A percentile compares a stretch with the other conserved stretches of the same genome.
phyloP scores from a whole-genome alignment of 2,329 filamentous ascomycete species.

The Delphinella strobiligena region DNA sequence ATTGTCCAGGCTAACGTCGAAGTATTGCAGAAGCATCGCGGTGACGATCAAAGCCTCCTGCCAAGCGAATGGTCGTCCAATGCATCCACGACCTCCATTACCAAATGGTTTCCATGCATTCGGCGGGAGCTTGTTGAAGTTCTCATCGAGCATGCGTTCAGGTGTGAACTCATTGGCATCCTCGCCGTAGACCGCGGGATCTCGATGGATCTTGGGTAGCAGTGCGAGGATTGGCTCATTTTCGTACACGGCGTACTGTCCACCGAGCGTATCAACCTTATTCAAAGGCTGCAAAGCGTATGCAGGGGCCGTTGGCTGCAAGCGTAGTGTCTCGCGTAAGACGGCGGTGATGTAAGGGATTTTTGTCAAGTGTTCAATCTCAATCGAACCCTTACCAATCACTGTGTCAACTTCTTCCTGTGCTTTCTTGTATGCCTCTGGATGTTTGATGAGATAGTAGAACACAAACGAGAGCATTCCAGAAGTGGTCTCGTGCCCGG shows the following conservation, averaged over 20 bases:
- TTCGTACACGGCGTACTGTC: conserved; percentile 48
- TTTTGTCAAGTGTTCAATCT: conserved; percentile 49
- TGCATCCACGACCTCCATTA: conserved; percentile 57
- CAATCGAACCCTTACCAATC: conserved; percentile 45
- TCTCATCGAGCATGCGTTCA: conserved; percentile 59
- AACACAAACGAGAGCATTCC: conserved; percentile 54
- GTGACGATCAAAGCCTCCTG: conserved; percentile 55
- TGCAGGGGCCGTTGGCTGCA: conserved; percentile 45
- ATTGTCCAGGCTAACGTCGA: conserved; percentile 53
- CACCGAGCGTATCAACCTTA: conserved; percentile 40
- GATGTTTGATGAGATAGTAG: conserved; percentile 53
- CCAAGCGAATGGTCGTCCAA: conserved; percentile 63
- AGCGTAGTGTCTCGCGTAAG: conserved; percentile 53
- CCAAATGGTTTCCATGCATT: conserved; percentile 50
- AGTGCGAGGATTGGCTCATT: conserved; percentile 40
- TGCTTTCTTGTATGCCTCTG: conserved; percentile 45
- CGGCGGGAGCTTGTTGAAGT: conserved; percentile 39
- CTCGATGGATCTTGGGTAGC: conserved; percentile 45
- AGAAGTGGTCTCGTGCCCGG: conserved; percentile 60
- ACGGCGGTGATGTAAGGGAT: conserved; percentile 56
- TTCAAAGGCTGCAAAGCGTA: conserved; percentile 45
- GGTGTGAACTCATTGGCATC: conserved; percentile 56
- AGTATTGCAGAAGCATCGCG: conserved; percentile 57
- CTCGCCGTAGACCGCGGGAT: conserved; percentile 52
- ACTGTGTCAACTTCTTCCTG: conserved; percentile 58